Evolutionary conservation across 345 rosid species (phyloP).

Genomic region (Mercurialis annua): DNA sequence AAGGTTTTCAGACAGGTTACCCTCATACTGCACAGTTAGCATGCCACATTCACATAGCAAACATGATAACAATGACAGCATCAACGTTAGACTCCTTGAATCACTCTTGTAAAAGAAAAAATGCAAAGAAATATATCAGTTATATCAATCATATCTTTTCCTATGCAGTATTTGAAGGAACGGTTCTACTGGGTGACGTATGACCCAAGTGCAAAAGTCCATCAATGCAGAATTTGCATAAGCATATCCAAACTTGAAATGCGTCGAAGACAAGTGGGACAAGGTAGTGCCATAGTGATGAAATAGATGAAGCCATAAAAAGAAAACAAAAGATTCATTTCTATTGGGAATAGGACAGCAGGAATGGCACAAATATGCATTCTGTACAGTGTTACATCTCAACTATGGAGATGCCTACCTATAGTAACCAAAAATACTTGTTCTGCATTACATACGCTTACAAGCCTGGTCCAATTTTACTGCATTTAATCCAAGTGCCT

Average conservation of each 20-base stretch:
- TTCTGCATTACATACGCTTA: neutral
- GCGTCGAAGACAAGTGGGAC: neutral
- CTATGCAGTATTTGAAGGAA: neutral
- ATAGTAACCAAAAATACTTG: neutral
- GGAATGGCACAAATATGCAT: neutral
- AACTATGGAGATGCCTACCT: neutral
- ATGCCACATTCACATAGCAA: neutral
- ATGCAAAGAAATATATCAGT: neutral
- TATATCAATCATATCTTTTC: neutral
- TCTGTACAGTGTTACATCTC: neutral
- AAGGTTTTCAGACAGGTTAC: neutral
- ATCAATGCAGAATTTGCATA: neutral
- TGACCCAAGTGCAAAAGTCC: neutral
- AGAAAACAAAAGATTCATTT: neutral
- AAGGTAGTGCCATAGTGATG: too few relatives aligned
- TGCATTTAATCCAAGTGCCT: neutral
- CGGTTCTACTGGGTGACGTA: neutral
- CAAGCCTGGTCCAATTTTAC: neutral
- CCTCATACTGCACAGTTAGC: neutral
- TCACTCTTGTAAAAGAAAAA: neutral
- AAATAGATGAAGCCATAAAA: neutral
- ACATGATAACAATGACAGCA: neutral
- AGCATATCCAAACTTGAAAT: neutral
- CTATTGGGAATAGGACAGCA: neutral
- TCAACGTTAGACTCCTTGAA: neutral